Percentiles rank a stretch among this genome's conserved stretches.
Conservation (phyloP, 805 yeast species). For the Lachancea dasiensis region DNA sequence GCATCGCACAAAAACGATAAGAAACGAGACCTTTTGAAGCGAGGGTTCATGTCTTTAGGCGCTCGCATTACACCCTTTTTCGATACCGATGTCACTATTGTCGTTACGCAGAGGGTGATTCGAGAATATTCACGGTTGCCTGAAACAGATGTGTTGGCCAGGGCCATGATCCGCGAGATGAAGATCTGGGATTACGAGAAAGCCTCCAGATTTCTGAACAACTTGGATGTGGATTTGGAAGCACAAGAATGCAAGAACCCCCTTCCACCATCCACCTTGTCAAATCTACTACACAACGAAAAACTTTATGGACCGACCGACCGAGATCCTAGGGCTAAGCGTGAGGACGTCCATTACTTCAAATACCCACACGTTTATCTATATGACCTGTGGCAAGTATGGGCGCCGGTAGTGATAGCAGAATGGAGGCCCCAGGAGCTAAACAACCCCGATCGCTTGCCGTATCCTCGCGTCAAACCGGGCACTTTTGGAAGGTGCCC, state of each 20-base stretch:
- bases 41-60: conserved; percentile 39
- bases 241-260: conserved; percentile 22
- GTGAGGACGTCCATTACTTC: conserved; percentile 82
- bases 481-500: conserved; percentile 65
- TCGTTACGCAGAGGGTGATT: conserved; percentile 59
- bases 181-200: conserved; percentile 89
- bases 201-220: conserved; percentile 68
- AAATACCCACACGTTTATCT: conserved; percentile 68
- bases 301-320: conserved; percentile 82
- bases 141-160: conserved; percentile 56
- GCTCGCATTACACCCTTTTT: conserved; percentile 56
- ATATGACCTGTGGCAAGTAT: conserved; percentile 71
- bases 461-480: conserved; percentile 29
- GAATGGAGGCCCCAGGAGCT: conserved; percentile 60
- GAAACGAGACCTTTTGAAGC: conserved; percentile 24
- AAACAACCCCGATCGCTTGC: conserved; percentile 33
- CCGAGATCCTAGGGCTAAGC: conserved; percentile 75
- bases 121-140: conserved; percentile 37
- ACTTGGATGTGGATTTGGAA: conserved; percentile 45
- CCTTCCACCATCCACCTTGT: conserved; percentile 36
- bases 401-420: conserved; percentile 73
- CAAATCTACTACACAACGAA: conserved; percentile 73
- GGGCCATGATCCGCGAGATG: conserved; percentile 51
- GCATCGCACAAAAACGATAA: conserved; percentile 25
- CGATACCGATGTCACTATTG: conserved; percentile 62